Evolutionary conservation across 768 basidiomycete genomes (phyloP).

Genomic region (Termitomyces sp.): DNA sequence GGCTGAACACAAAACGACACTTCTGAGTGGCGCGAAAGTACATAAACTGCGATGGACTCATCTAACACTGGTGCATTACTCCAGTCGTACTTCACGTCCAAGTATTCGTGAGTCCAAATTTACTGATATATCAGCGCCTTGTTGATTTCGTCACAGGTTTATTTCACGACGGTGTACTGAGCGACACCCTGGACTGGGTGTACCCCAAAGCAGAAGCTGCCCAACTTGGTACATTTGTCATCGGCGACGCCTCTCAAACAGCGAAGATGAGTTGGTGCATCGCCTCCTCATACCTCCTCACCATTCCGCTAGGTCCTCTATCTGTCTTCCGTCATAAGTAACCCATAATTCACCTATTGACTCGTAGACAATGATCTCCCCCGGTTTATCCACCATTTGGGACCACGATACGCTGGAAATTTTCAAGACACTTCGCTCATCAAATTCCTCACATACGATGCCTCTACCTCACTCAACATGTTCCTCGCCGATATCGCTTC

Average conservation of each 20-base stretch:
- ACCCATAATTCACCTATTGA: neutral
- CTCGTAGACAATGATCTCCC: slow-evolving; percentile 61
- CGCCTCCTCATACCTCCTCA: slow-evolving; percentile 59
- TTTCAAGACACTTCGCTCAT: slow-evolving; percentile 70
- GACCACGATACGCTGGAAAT: slow-evolving; percentile 70
- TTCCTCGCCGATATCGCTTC: slow-evolving; percentile 47
- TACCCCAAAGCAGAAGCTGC: slow-evolving; percentile 53
- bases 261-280: slow-evolving; percentile 61
- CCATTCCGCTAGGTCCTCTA: slow-evolving; percentile 47
- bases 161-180: slow-evolving; percentile 68
- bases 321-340: neutral
- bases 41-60: slow-evolving; percentile 68
- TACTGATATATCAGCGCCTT: neutral
- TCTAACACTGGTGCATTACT: slow-evolving; percentile 60
- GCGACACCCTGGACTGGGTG: slow-evolving; percentile 54
- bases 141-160: slow-evolving; percentile 39
- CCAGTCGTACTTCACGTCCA: slow-evolving; percentile 47
- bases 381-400: slow-evolving; percentile 74
- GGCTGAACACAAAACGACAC: slow-evolving; percentile 29
- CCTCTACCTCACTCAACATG: slow-evolving; percentile 80
- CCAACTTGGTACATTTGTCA: slow-evolving; percentile 34
- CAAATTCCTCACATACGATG: slow-evolving; percentile 81
- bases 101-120: slow-evolving; percentile 46
- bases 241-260: slow-evolving; percentile 48
- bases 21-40: slow-evolving; percentile 43